These are phyloP conservation scores for Colletotrichum somersetense DNA, from an alignment of 2,329 filamentous ascomycete species.

Conservation along the genomic window DNA sequence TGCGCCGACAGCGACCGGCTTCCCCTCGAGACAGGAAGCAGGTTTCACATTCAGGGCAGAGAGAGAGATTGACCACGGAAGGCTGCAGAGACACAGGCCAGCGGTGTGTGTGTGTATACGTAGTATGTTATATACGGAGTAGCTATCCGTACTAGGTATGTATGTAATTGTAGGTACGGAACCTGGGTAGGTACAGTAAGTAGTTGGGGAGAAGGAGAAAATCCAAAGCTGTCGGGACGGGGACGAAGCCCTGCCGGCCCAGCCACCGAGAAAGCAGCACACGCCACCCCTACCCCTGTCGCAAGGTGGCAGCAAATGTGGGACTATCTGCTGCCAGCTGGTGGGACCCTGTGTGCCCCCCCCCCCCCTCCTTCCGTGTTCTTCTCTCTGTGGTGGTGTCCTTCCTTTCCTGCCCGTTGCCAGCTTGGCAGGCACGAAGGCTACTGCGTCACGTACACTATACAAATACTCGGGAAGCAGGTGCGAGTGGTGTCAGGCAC, in stretches of 20 bases:
- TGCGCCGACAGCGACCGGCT: not conserved
- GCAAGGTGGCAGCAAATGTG: constrained; percentile 23
- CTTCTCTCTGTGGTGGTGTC: not conserved
- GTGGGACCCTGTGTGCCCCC: not conserved
- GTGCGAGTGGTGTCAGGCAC: constrained; percentile 8
- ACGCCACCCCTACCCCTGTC: not conserved
- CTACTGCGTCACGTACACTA: too few species aligned
- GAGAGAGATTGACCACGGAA: not conserved
- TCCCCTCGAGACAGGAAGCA: not conserved
- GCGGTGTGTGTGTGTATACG: too few species aligned
- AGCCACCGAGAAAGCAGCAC: constrained; percentile 33
- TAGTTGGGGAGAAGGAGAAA: too few species aligned
- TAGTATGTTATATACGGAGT: too few species aligned
- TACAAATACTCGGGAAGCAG: not conserved
- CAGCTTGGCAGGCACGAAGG: constrained; percentile 11
- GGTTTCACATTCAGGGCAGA: constrained; percentile 22
- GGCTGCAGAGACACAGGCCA: not conserved
- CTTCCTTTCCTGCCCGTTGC: not conserved
- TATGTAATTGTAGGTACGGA: too few species aligned
- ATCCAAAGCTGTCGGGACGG: constrained; percentile 22
- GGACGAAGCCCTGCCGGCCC: constrained; percentile 23
- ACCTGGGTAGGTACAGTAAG: too few species aligned
- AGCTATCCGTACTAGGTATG: too few species aligned
- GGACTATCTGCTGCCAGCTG: constrained; percentile 3
- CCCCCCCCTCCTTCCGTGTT: not conserved